Conservation (phyloP, 164 flowering plant genomes). For the Nymphaea thermarum region DNA sequence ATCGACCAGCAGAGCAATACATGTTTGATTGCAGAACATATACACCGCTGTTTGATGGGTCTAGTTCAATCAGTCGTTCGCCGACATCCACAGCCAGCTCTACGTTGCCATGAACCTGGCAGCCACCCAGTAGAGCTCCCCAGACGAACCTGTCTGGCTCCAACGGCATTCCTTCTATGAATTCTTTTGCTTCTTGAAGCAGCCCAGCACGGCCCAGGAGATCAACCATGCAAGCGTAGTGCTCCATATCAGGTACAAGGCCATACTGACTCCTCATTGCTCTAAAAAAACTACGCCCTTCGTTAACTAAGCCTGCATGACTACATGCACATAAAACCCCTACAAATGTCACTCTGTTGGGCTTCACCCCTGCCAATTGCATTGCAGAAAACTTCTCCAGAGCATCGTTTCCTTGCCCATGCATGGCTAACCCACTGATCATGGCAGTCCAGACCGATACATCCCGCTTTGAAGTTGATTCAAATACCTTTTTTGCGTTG, state of each 20-base stretch:
- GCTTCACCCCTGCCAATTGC: conserved; percentile 37
- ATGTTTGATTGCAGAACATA: neutral
- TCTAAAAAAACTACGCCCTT: conserved; percentile 62
- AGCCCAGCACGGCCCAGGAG: conserved; percentile 50
- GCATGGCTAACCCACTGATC: conserved; percentile 60
- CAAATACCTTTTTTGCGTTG: conserved; percentile 39
- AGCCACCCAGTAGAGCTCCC: conserved; percentile 80
- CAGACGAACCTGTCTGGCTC: conserved; percentile 73
- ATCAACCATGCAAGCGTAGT: conserved; percentile 60
- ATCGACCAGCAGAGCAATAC: neutral
- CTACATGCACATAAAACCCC: conserved; percentile 49
- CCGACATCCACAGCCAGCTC: conserved; percentile 43
- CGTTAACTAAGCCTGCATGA: conserved; percentile 52
- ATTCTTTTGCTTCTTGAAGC: conserved; percentile 32
- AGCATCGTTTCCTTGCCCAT: conserved; percentile 48
- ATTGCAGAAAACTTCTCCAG: conserved; percentile 50
- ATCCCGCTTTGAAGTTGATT: conserved; percentile 39
- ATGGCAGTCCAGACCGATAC: conserved; percentile 60
- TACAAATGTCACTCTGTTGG: conserved; percentile 49
- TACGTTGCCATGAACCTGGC: conserved; percentile 62
- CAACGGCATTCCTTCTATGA: conserved; percentile 27
- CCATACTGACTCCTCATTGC: conserved; percentile 37
- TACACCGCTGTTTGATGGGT: neutral
- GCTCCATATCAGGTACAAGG: conserved; percentile 48
- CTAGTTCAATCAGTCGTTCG: neutral